phyloP scores from a whole-genome alignment of 352 stramenopile genomes.

The Pythium volutum region DNA sequence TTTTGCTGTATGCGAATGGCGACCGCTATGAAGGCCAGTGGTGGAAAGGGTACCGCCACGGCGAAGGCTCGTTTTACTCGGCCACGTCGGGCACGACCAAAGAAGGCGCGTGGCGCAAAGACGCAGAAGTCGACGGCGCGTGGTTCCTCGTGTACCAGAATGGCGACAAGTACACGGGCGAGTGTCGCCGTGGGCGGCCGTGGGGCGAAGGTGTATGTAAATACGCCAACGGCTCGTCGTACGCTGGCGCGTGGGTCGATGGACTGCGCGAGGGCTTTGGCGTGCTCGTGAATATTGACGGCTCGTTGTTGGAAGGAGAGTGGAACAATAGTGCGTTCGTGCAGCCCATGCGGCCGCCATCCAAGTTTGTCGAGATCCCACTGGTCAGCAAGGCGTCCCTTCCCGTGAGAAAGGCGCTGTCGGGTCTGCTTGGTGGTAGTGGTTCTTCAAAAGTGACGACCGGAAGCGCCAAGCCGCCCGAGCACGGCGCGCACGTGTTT shows the following conservation, averaged over 20 bases:
- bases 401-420: constrained; percentile 5
- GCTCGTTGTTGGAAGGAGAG: constrained; percentile 63
- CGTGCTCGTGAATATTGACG: constrained; percentile 55
- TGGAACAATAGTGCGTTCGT: constrained; percentile 74
- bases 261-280: constrained; percentile 77
- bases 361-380: constrained; percentile 62
- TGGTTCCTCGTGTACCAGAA: constrained; percentile 74
- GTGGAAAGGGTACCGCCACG: constrained; percentile 69
- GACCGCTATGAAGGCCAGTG: constrained; percentile 73
- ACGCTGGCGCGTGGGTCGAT: constrained; percentile 82
- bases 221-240: constrained; percentile 89
- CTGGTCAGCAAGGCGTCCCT: constrained; percentile 21
- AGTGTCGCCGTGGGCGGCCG: constrained; percentile 50
- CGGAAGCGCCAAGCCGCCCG: constrained; percentile 17
- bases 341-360: constrained; percentile 36
- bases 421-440: constrained; percentile 1
- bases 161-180: constrained; percentile 74
- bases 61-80: constrained; percentile 55
- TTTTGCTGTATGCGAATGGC: constrained; percentile 36
- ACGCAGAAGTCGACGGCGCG: constrained; percentile 50
- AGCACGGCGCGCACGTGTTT: constrained; percentile 34
- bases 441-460: background rate
- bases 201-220: constrained; percentile 86
- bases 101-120: constrained; percentile 67
- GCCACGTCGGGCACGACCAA: constrained; percentile 55